phyloP scores from a whole-genome alignment of 2,329 filamentous ascomycete species.

The Ceratocystis colombiana region DNA sequence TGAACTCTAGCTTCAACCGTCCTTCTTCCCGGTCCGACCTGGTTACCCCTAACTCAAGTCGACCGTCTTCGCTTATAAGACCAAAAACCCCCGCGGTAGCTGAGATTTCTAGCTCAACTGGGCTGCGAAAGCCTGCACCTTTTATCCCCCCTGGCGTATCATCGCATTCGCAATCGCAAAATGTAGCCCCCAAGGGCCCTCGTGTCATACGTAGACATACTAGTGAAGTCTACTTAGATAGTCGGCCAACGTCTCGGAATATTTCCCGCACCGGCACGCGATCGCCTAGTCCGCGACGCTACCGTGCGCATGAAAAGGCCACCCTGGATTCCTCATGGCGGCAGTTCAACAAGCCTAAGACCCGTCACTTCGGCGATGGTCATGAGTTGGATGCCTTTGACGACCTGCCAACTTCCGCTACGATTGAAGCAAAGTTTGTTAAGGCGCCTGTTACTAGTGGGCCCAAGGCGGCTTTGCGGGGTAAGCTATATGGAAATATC shows the following conservation, averaged over 20 bases:
- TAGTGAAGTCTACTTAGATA: slow-evolving; percentile 58
- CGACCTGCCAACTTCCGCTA: slow-evolving; percentile 79
- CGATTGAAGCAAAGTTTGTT: slow-evolving; percentile 69
- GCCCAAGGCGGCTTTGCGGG: slow-evolving; percentile 52
- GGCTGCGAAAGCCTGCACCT: slow-evolving; percentile 51
- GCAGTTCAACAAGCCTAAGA: slow-evolving; percentile 27
- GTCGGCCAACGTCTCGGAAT: slow-evolving; percentile 47
- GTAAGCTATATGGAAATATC: slow-evolving; percentile 47
- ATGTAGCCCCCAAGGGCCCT: slow-evolving; percentile 58
- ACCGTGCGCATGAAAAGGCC: slow-evolving; percentile 27
- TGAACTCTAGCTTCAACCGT: slow-evolving; percentile 45
- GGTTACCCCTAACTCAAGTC: slow-evolving; percentile 11
- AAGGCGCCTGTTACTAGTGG: slow-evolving; percentile 66
- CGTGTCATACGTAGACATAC: slow-evolving; percentile 70
- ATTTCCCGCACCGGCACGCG: slow-evolving; percentile 49
- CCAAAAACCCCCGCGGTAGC: slow-evolving; percentile 65
- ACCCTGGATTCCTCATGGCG: slow-evolving; percentile 27
- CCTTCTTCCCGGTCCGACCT: slow-evolving; percentile 35
- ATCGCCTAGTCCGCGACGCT: slow-evolving; percentile 50
- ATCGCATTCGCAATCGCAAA: slow-evolving; percentile 65
- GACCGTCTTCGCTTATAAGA: slow-evolving; percentile 36
- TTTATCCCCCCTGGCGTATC: slow-evolving; percentile 66
- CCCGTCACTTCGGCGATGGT: slow-evolving; percentile 67
- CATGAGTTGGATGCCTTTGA: slow-evolving; percentile 89
- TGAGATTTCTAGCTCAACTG: slow-evolving; percentile 22